These are phyloP conservation scores for Thermothelomyces thermophilus DNA, from an alignment of 2,329 filamentous ascomycete genomes.

Conservation along the genomic window DNA sequence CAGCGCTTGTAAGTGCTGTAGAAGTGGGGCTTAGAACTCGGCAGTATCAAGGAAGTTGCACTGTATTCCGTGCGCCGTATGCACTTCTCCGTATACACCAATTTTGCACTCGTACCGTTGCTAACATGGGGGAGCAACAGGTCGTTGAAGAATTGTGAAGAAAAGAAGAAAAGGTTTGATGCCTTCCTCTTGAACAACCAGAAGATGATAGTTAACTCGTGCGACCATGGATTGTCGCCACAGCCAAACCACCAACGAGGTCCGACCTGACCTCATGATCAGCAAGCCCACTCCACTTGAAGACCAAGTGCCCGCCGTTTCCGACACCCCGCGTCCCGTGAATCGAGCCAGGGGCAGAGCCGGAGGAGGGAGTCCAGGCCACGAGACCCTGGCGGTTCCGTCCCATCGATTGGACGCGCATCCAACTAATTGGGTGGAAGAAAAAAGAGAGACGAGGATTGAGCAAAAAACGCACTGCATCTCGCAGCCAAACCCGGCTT, in stretches of 20 bases:
- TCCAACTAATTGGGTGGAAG: too few relatives aligned
- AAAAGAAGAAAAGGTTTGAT: too few relatives aligned
- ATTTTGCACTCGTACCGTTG: too few relatives aligned
- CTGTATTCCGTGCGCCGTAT: too few relatives aligned
- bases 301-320: constrained; percentile 1
- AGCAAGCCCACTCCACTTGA: not conserved
- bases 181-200: too few relatives aligned
- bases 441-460: too few relatives aligned
- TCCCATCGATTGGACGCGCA: not conserved
- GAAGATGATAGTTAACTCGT: not conserved
- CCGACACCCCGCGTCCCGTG: not conserved
- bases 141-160: too few relatives aligned
- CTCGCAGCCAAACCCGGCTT: constrained; percentile 2
- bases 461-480: not conserved
- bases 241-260: not conserved
- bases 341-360: not conserved
- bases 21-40: not conserved
- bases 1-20: too few relatives aligned
- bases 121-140: too few relatives aligned
- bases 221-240: not conserved
- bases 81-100: too few relatives aligned
- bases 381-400: not conserved
- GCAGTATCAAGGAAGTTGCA: not conserved
- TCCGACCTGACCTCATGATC: not conserved
- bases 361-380: not conserved